A percentile compares a stretch with the other conserved stretches of the same genome.
phyloP scores from a whole-genome alignment of 495 filamentous ascomycete species.

The Neurospora sp. region DNA sequence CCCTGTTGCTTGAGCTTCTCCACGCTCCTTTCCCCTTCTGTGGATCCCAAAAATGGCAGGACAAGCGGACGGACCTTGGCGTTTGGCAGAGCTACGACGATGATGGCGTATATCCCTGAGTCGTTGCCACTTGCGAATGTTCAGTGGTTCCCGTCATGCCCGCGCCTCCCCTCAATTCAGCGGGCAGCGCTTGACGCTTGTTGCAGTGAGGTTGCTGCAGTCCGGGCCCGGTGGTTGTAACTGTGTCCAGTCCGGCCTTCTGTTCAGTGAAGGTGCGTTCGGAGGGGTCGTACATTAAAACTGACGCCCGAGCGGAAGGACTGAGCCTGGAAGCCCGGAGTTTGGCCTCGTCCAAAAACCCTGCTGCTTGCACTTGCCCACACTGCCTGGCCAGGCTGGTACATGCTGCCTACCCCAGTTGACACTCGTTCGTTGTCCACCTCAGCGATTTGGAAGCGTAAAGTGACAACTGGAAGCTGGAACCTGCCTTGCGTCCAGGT shows the following conservation, averaged over 20 bases:
- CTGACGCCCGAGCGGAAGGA: not conserved
- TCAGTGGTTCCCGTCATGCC: not conserved
- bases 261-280: not conserved
- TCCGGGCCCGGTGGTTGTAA: not conserved
- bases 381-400: not conserved
- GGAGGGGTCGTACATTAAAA: not conserved
- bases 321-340: not conserved
- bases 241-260: not conserved
- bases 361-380: not conserved
- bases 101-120: not conserved
- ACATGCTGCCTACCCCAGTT: not conserved
- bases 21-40: not conserved
- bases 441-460: not conserved
- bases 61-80: not conserved
- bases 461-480: not conserved
- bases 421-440: not conserved
- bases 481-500: not conserved
- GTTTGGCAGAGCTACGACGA: not conserved
- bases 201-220: not conserved
- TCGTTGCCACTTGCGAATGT: not conserved
- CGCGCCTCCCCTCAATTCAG: not conserved
- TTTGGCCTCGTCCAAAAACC: not conserved
- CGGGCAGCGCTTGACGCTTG: not conserved
- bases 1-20: not conserved
- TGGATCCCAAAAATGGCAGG: not conserved